Evolutionary conservation across 2,329 filamentous ascomycete genomes (phyloP), one percentile per base, ranked within the genome.

Genomic region (Penicillium brasilianum): DNA sequence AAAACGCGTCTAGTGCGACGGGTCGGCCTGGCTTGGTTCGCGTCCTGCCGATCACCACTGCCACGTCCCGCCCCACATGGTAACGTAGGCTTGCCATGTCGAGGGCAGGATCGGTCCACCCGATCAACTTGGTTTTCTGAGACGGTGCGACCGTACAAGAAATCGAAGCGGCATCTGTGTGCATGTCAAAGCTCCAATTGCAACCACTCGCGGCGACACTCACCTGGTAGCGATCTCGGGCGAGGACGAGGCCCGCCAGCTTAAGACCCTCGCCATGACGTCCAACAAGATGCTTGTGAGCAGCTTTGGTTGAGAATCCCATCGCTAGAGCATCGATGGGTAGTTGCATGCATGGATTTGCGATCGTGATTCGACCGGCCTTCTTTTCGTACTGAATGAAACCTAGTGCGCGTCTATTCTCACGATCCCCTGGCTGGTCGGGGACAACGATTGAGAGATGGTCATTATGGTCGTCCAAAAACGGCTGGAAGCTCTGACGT

Each of bases 181-280:
- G 44, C 44, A 56, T 28, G 32, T 43, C 13, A 44, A 56, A 60
- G 11, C 10, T 36, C 58, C 36, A 60, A 30, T 22, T 55, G 36
- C 52, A 51, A 25, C 41, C 25, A 28, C 58, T 52, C 25, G 57
- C 51, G 20, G 44, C 57, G 25, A 59, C 20, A 36, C 37, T 55
- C 57, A 59, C 6, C 32, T 43, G 49, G 22, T 59, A 55, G 32
- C 46, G 32, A 32, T 59, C n/a, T 55, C 51, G 43, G 39, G 43
- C 43, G 51, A 59, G 28, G 22, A 51, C 37, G 25, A 55, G 48
- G 16, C 32, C 57, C 32, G 57, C 34, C 44, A 55, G 57, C 46
- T 59, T 59, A 51, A 59, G 57, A 39, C 51, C 57, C 4, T 59
- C 57, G 25, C 44, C 44, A 36, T 59, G 57, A 36, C n/a, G 55